Percentiles rank a stretch among this genome's conserved stretches.
Evolutionary conservation across 2,329 filamentous ascomycete genomes (phyloP).

Genomic region (Beauveria scarabaeidicola): DNA sequence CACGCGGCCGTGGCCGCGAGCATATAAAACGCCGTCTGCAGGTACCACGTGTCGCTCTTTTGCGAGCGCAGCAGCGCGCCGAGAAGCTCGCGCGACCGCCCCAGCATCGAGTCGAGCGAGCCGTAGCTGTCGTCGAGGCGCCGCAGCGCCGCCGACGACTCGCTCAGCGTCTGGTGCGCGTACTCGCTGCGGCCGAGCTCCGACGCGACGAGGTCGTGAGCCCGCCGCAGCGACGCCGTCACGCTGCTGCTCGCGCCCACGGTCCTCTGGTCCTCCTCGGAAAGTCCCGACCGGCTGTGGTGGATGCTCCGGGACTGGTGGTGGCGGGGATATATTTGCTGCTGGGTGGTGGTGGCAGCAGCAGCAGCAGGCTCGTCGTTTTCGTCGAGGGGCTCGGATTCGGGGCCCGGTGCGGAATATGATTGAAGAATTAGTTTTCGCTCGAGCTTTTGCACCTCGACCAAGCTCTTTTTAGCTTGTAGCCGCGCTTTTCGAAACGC

Average conservation of each 20-base stretch:
- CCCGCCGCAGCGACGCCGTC: slow-evolving; percentile 72
- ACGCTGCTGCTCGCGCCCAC: slow-evolving; percentile 74
- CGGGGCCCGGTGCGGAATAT: slow-evolving; percentile 39
- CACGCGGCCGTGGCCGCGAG: slow-evolving; percentile 69
- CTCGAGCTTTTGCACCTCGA: slow-evolving; percentile 66
- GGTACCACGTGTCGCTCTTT: slow-evolving; percentile 97
- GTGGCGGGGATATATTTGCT: neutral
- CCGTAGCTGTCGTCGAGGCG: slow-evolving; percentile 75
- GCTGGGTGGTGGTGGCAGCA: slow-evolving; percentile 11
- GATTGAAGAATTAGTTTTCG: slow-evolving; percentile 65
- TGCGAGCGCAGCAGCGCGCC: slow-evolving; percentile 74
- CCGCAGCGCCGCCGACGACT: slow-evolving; percentile 74
- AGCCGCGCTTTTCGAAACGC: slow-evolving; percentile 78
- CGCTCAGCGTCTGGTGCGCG: slow-evolving; percentile 77
- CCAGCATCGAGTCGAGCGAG: slow-evolving; percentile 67
- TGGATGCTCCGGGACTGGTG: slow-evolving; percentile 21
- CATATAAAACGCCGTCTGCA: slow-evolving; percentile 82
- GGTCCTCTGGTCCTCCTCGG: slow-evolving; percentile 63
- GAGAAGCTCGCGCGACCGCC: slow-evolving; percentile 65
- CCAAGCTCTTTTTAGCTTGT: slow-evolving; percentile 64
- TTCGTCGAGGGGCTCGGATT: slow-evolving; percentile 23
- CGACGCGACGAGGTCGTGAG: slow-evolving; percentile 75
- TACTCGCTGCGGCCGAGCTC: slow-evolving; percentile 84
- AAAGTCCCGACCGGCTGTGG: slow-evolving; percentile 28
- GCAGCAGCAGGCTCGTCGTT: slow-evolving; percentile 17